Conservation (phyloP, 2,329 filamentous ascomycete genomes). For the Metarhizium brunneum region DNA sequence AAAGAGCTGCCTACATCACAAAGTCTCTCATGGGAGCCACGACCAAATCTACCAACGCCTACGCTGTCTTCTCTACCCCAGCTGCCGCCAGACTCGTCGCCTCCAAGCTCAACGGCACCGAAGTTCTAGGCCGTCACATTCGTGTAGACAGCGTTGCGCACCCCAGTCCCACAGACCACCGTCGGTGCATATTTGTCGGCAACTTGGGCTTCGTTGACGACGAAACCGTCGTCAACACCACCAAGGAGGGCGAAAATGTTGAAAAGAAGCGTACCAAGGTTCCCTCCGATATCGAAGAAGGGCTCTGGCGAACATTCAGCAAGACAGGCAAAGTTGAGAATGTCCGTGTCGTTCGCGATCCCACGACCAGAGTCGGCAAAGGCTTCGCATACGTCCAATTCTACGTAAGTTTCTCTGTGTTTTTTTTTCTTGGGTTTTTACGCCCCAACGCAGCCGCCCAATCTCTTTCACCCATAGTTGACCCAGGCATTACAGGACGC, state of each 20-base stretch:
- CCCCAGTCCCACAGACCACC: slow-evolving; percentile 71
- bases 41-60: slow-evolving; percentile 88
- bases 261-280: slow-evolving; percentile 66
- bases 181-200: slow-evolving; percentile 89
- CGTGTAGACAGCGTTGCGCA: slow-evolving; percentile 87
- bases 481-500: slow-evolving; percentile 45
- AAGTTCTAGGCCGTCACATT: slow-evolving; percentile 78
- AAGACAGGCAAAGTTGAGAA: slow-evolving; percentile 77
- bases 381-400: slow-evolving; percentile 98
- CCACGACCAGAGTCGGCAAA: slow-evolving; percentile 87
- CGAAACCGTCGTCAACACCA: slow-evolving; percentile 61
- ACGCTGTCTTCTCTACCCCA: slow-evolving; percentile 75
- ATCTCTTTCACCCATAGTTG: neutral
- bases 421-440: neutral
- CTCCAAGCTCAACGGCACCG: slow-evolving; percentile 69
- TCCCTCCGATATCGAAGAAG: slow-evolving; percentile 84
- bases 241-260: slow-evolving; percentile 55
- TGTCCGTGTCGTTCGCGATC: slow-evolving; percentile 84
- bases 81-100: slow-evolving; percentile 69
- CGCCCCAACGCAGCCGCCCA: neutral
- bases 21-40: slow-evolving; percentile 86
- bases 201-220: slow-evolving; percentile 96
- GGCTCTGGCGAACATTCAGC: slow-evolving; percentile 74
- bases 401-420: slow-evolving; percentile 38
- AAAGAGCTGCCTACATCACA: slow-evolving; percentile 89